phyloP scores from a whole-genome alignment of 1,284 basidiomycete species.

The Melampsora occidentalis region DNA sequence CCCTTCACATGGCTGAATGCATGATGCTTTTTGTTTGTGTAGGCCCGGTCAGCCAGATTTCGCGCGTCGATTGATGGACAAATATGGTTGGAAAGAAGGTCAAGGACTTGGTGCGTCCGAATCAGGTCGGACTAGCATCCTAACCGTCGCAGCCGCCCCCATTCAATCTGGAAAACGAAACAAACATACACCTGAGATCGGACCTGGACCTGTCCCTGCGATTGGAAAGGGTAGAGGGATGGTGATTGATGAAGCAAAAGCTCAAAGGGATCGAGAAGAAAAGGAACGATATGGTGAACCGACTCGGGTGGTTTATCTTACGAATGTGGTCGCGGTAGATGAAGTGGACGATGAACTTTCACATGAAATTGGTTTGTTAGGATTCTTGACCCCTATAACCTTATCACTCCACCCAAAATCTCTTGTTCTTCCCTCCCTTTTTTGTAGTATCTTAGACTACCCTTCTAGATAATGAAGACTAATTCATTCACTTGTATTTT shows the following conservation, averaged over 20 bases:
- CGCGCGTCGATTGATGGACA: constrained; percentile 77
- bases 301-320: constrained; percentile 78
- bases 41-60: constrained; percentile 61
- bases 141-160: constrained; percentile 64
- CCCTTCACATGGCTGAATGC: not conserved
- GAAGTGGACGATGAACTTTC: constrained; percentile 78
- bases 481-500: not conserved
- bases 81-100: constrained; percentile 90
- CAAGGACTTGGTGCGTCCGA: constrained; percentile 80
- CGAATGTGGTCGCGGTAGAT: constrained; percentile 82
- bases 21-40: not conserved
- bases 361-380: constrained; percentile 64
- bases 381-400: not conserved
- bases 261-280: constrained; percentile 41
- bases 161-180: constrained; percentile 52
- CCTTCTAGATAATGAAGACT: not conserved
- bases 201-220: not conserved
- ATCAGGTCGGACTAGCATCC: constrained; percentile 78
- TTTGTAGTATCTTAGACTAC: not conserved
- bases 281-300: constrained; percentile 68
- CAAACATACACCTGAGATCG: constrained; percentile 48
- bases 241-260: constrained; percentile 43
- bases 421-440: not conserved
- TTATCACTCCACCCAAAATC: no score
- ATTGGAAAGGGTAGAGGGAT: constrained; percentile 40